These are phyloP conservation scores for Solanum peruvianum DNA, from an alignment of 257 asterid genomes.

Conservation along the genomic window DNA sequence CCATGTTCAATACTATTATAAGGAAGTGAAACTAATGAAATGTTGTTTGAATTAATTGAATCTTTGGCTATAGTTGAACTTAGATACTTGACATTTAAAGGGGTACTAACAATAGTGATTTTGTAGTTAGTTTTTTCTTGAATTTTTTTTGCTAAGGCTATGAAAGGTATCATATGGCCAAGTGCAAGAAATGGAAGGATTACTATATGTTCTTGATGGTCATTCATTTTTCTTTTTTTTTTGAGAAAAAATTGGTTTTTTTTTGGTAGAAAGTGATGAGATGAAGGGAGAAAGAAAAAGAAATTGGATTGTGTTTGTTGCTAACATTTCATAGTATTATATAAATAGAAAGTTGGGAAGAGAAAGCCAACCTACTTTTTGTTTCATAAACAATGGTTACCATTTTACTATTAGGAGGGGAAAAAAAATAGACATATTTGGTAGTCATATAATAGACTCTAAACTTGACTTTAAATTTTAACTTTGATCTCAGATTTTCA, in stretches of 20 bases:
- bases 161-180: conserved; percentile 63
- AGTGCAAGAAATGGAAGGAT: conserved; percentile 62
- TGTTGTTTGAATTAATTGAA: not conserved
- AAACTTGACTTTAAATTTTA: no score
- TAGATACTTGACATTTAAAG: conserved; percentile 47
- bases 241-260: not conserved
- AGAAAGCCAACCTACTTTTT: not conserved
- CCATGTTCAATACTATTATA: conserved; percentile 39
- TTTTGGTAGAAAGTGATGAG: not conserved
- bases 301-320: not conserved
- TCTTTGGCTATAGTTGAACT: conserved; percentile 14
- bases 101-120: conserved; percentile 55
- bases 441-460: no score
- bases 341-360: not conserved
- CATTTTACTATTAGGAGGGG: not conserved
- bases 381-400: not conserved
- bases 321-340: not conserved
- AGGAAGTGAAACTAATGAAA: conserved; percentile 41
- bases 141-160: conserved; percentile 40
- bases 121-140: conserved; percentile 18
- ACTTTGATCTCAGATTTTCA: no score
- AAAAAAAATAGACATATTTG: no score
- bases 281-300: not conserved
- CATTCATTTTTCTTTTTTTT: not conserved
- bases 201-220: conserved; percentile 24